Base-by-base conservation (phyloP, 306 rosid genomes). In the Medicago ruthenica region DNA sequence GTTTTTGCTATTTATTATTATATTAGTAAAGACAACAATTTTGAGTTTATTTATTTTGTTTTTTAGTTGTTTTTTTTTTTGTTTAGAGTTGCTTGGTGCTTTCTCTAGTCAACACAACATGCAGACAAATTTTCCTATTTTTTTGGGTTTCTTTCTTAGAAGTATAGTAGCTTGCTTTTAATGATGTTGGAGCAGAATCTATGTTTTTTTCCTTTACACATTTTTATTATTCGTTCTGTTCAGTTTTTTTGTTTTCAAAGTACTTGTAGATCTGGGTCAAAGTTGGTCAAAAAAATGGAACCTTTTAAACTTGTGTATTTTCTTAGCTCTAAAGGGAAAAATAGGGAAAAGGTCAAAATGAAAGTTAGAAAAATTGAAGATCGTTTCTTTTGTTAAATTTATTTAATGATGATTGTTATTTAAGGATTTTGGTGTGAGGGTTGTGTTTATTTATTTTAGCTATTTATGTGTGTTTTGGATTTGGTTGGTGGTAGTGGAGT, bases 401-500 rank as follows among this genome's bases (percentile, higher is more conserved):
- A 53, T 17, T 54, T 54, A 54, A 54, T 9, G 60, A 54, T 80
- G 76, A 79, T 85, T 61, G 70, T 66, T 72, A 31, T 78, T 71
- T 74, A 48, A 57, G 24, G 68, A 20, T 63, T 67, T 73, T 61
- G 50, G 81, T 65, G 70, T 42, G 50, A 34, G 39, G 71, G 62
- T 84, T 78, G 37, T 63, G 51, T 41, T 79, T 54, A 58, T 41
- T 80, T 67, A 3, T 7, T 67, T 18, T 27, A 41, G 53, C 60
- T 74, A 16, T 65, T 79, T 65, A 18, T 14, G 54, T 61, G 51
- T 72, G 60, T 59, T 79, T 67, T 77, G 80, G 82, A 76, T 74
- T 76, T 87, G 92, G 90, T 93, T 78, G 98, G 96, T 93, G 67
- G 88, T 89, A 88, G 97, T 93, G 98, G 93, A 80, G 97, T 82